These are phyloP conservation scores for Macrophomina pseudophaseolina DNA, from an alignment of 2,329 filamentous ascomycete genomes.

Conservation along the genomic window DNA sequence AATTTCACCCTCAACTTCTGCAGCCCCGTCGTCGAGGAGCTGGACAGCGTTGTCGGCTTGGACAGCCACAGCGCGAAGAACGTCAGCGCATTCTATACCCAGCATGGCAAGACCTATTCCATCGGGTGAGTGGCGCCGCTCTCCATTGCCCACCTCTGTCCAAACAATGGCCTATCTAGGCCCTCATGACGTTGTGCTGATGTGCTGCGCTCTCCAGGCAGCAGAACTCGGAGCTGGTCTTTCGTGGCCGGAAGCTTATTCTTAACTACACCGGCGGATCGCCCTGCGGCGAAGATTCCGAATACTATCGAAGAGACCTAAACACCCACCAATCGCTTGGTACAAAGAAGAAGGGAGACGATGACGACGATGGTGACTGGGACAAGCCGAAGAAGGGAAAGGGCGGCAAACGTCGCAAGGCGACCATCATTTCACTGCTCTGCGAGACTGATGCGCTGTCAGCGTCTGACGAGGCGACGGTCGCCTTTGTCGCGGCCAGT, in stretches of 20 bases:
- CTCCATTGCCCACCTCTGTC: neutral
- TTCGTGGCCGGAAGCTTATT: conserved; percentile 69
- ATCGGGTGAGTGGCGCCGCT: conserved; percentile 65
- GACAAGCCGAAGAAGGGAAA: conserved; percentile 39
- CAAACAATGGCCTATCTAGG: neutral
- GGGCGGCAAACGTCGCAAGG: conserved; percentile 70
- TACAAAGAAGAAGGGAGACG: conserved; percentile 46
- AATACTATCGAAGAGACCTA: conserved; percentile 28
- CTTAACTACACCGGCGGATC: conserved; percentile 59
- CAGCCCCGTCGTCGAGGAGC: conserved; percentile 71
- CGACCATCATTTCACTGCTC: conserved; percentile 87
- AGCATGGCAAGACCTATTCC: conserved; percentile 70
- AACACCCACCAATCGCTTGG: conserved; percentile 31
- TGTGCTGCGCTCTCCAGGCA: conserved; percentile 47
- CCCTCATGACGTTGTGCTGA: neutral
- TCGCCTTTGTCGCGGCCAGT: conserved; percentile 81
- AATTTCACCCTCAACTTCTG: conserved; percentile 89
- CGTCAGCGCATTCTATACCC: conserved; percentile 77
- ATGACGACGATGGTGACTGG: conserved; percentile 43
- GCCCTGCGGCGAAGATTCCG: conserved; percentile 47
- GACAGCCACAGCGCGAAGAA: conserved; percentile 68
- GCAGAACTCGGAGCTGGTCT: conserved; percentile 58
- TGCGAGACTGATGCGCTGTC: conserved; percentile 82
- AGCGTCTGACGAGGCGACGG: conserved; percentile 61
- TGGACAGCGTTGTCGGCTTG: conserved; percentile 68